These are phyloP conservation scores for Cryptococcus sp. DNA, from an alignment of 1,284 basidiomycete species.

Conservation along the genomic window DNA sequence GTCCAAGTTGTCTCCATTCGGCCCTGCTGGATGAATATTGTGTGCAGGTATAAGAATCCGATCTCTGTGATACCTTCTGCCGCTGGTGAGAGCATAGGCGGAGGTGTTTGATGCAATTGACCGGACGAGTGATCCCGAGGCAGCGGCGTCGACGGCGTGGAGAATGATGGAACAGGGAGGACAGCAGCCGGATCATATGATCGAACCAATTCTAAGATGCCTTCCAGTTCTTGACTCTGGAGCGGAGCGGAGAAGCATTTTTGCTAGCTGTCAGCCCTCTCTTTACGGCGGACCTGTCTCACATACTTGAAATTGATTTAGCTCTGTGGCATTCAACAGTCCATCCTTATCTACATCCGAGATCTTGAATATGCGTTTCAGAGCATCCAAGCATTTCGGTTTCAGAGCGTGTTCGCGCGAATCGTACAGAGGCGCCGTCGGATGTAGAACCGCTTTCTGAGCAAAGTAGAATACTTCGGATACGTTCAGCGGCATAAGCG, in stretches of 20 bases:
- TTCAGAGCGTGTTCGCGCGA: slow-evolving; percentile 94
- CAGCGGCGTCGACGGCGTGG: slow-evolving; percentile 29
- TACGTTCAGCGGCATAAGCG: slow-evolving; percentile 82
- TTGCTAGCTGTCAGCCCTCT: slow-evolving; percentile 52
- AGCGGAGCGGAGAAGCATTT: slow-evolving; percentile 94
- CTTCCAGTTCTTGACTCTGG: slow-evolving; percentile 87
- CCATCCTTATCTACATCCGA: slow-evolving; percentile 95
- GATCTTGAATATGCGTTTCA: slow-evolving; percentile 91
- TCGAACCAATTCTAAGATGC: slow-evolving; percentile 79
- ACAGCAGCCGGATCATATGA: slow-evolving; percentile 56
- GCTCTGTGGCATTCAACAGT: slow-evolving; percentile 78
- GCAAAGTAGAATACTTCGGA: slow-evolving; percentile 99
- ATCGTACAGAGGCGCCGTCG: slow-evolving; percentile 95
- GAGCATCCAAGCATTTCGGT: slow-evolving; percentile 81
- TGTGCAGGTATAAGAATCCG: slow-evolving; percentile 92
- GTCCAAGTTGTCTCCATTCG: slow-evolving; percentile 98
- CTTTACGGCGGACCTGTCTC: background rate
- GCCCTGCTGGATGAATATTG: slow-evolving; percentile 94
- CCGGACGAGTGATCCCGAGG: slow-evolving; percentile 14
- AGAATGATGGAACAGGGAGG: slow-evolving; percentile 29
- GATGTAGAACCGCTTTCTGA: slow-evolving; percentile 95
- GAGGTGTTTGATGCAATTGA: slow-evolving; percentile 19
- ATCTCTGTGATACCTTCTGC: slow-evolving; percentile 76
- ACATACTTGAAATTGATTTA: slow-evolving; percentile 90
- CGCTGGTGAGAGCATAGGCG: slow-evolving; percentile 28